Evolutionary conservation across 2,329 filamentous ascomycete species (phyloP), one percentile per base, ranked within the genome.

Genomic region (Pestalotiopsis sp.): DNA sequence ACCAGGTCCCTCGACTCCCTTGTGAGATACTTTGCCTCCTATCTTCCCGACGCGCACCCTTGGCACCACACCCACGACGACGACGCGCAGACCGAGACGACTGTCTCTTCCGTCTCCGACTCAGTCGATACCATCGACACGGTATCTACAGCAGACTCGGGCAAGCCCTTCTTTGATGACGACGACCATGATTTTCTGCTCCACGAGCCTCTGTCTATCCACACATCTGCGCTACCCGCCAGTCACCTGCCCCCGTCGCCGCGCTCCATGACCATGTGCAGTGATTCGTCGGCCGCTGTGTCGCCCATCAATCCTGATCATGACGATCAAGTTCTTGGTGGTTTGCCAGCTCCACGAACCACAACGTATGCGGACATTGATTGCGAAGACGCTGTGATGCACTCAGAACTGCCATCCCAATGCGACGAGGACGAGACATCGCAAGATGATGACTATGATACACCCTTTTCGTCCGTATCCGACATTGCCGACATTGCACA

Each of bases 1-100:
- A 86, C 86, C 10, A 84, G 81, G 72, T 88, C 86, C 2, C 83
- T 88, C 67, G 87, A 89, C 75, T 88, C 86, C 20, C 84, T 89
- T 69, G 85, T 89, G 69, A 82, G 86, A 70, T 88, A 86, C 74
- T 89, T 88, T 75, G 81, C 85, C 22, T 88, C 85, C 61, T 89
- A 89, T 70, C 82, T 89, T 7, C 86, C 87, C 30, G 78, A 83
- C 11, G 79, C 83, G 69, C 84, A 86, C 68, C 75, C 81, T 2
- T 84, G 81, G 77, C 79, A 83, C 66, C 76, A 69, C 1, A 26
- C 30, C 44, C 58, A 35, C 58, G 60, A 68, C n/a, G 68, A 66
- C 44, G 63, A 67, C 60, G 66, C 63, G 14, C 65, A 20, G 22
- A 67, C 78, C 67, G 75, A 78, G 66, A 76, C 79, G 5, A 77